Base-by-base conservation (phyloP, 140 eudicot species). In the Cichorium intybus region DNA sequence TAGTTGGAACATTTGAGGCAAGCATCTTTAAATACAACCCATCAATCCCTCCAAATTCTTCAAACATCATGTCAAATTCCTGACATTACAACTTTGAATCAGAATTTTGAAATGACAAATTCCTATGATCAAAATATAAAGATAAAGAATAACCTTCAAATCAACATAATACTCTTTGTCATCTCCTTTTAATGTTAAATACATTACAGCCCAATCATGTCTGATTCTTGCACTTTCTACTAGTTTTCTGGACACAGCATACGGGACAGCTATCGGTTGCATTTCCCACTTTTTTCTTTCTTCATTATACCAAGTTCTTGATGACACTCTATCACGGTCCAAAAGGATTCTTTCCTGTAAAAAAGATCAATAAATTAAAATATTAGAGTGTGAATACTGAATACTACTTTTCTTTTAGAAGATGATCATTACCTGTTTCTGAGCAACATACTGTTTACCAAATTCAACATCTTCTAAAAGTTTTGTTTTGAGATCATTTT, bases 121-220 rank as follows among this genome's bases (percentile, higher is more conserved):
- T 18, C 20, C 26, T 27, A 60, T 53, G 68, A 17, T 52, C 14
- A 31, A 39, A 31, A 48, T 21, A 39, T 58, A 39, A 17, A 55
- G 33, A 51, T 5, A 27, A 27, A 3, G 11, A 31, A 69, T 49
- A 41, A 91, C 97, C 89, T 80, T 78, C 46, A 82, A 27, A 59
- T 91, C 86, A 33, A 91, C 87, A 63, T 71, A 82, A 69, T 80
- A 77, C 74, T 91, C 97, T 64, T 66, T 85, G 67, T 91, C 96
- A 62, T 80, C 84, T 49, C 97, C 97, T 70, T 91, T 91, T 43
- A 87, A 68, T 35, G 74, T 69, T 46, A 91, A 27, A 75, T 80
- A 87, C 96, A 91, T 82, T 62, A 87, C 97, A 80, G 71, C 95
- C 87, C 84, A 85, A 24, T 91, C 97, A 78, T 87, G 96, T 78